Evolutionary conservation across 2,329 filamentous ascomycete genomes (phyloP).

Genomic region (Leptographium wingfieldii): DNA sequence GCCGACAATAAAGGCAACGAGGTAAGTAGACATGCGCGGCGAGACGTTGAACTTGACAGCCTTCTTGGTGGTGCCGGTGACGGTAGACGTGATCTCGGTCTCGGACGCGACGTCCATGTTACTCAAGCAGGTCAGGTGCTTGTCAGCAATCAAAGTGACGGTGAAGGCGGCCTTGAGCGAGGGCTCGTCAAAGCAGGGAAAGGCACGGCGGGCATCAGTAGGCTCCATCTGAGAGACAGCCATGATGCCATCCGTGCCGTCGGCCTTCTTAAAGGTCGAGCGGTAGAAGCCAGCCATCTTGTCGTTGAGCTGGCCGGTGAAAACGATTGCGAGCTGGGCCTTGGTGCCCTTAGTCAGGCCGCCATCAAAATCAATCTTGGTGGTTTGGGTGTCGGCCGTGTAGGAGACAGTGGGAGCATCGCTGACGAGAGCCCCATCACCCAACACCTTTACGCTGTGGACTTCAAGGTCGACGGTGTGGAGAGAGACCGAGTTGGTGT

Average conservation of each 20-base stretch:
- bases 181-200: constrained; percentile 95
- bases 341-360: constrained; percentile 61
- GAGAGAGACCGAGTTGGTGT: constrained; percentile 73
- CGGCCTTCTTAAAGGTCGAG: constrained; percentile 75
- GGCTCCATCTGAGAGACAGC: constrained; percentile 95
- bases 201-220: constrained; percentile 82
- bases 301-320: constrained; percentile 69
- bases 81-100: constrained; percentile 54
- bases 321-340: constrained; percentile 64
- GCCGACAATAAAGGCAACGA: constrained; percentile 85
- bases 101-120: constrained; percentile 92
- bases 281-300: constrained; percentile 86
- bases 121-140: constrained; percentile 80
- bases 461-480: constrained; percentile 84
- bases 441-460: constrained; percentile 54
- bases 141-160: constrained; percentile 80
- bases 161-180: constrained; percentile 88
- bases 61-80: constrained; percentile 57
- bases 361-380: constrained; percentile 67
- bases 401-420: constrained; percentile 57
- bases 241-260: constrained; percentile 69
- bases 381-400: constrained; percentile 69
- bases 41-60: constrained; percentile 86
- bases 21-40: constrained; percentile 90
- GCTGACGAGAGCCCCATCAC: constrained; percentile 42